A percentile compares a stretch with the other conserved stretches of the same genome.
Evolutionary conservation across 2,329 filamentous ascomycete genomes (phyloP).

Genomic region (Monosporascus cannonballus): DNA sequence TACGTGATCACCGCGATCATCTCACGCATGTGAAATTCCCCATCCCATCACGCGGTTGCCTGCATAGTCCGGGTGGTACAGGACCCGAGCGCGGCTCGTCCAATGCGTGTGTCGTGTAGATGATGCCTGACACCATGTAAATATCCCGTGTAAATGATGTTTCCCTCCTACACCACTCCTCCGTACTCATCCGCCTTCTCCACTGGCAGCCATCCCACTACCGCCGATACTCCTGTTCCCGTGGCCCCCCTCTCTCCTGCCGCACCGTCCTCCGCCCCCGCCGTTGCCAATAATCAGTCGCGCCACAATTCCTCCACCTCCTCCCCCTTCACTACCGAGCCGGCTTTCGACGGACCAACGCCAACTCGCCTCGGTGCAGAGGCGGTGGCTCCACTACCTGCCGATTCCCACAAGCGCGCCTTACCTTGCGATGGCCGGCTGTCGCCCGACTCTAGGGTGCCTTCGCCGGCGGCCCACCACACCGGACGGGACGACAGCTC

Average conservation of each 20-base stretch:
- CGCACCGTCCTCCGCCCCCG: neutral
- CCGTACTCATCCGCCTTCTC: neutral
- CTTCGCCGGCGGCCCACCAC: constrained; percentile 5
- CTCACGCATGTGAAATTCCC: too few relatives aligned
- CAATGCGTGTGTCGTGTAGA: too few relatives aligned
- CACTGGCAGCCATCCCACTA: neutral
- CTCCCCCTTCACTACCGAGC: neutral
- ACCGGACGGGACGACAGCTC: constrained; percentile 3
- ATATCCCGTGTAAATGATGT: neutral
- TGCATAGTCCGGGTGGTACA: too few relatives aligned
- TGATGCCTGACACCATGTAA: too few relatives aligned
- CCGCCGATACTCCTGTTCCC: neutral
- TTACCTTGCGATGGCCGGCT: constrained; percentile 15
- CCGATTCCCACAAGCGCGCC: constrained; percentile 16
- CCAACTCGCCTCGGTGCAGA: neutral
- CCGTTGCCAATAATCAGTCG: neutral
- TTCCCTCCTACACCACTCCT: neutral
- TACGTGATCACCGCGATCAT: too few relatives aligned
- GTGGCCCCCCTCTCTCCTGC: neutral
- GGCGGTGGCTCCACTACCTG: neutral
- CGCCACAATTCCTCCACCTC: neutral
- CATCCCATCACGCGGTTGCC: too few relatives aligned
- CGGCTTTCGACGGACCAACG: neutral
- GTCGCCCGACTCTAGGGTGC: constrained; percentile 18
- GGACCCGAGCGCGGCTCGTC: too few relatives aligned